A percentile compares a stretch with the other conserved stretches of the same genome.
phyloP scores from a whole-genome alignment of 2,329 filamentous ascomycete genomes.

The Talaromyces sp. region DNA sequence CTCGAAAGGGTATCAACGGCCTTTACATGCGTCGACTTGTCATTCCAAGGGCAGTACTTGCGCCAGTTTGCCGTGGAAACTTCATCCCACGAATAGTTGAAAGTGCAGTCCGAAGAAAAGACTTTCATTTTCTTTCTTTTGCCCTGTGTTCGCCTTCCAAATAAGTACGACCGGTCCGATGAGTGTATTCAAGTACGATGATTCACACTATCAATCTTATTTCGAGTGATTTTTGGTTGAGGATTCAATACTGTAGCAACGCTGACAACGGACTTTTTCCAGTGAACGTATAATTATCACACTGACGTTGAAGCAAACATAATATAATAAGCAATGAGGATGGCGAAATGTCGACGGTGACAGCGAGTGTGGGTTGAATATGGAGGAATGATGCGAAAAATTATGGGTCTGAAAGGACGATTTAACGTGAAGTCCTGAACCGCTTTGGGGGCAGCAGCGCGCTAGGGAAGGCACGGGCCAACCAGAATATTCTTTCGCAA shows the following conservation, averaged over 20 bases:
- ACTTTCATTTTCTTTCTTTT: constrained; percentile 74
- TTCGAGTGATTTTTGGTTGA: background rate
- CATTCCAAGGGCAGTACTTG: constrained; percentile 99
- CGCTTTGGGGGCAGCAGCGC: background rate
- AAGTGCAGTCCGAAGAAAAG: constrained; percentile 84
- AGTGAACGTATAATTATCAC: background rate
- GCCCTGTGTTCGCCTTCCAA: background rate
- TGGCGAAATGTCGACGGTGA: constrained; percentile 1
- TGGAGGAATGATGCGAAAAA: background rate
- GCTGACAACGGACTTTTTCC: background rate
- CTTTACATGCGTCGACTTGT: constrained; percentile 94
- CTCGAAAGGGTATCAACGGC: constrained; percentile 91
- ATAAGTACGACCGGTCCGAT: background rate
- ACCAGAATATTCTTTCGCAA: background rate
- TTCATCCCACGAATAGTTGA: constrained; percentile 98
- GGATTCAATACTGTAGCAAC: background rate
- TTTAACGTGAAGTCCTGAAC: background rate
- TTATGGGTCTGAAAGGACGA: background rate
- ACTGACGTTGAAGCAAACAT: background rate
- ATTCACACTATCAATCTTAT: background rate
- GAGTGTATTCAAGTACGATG: background rate
- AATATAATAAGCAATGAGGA: background rate
- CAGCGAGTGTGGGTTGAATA: background rate
- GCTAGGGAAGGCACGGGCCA: constrained; percentile 9
- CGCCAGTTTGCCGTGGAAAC: constrained; percentile 97